Percentiles rank a stretch among this genome's conserved stretches.
These are phyloP conservation scores for Phytomonas francai DNA, from an alignment of 208 protist genomes.

Conservation along the genomic window DNA sequence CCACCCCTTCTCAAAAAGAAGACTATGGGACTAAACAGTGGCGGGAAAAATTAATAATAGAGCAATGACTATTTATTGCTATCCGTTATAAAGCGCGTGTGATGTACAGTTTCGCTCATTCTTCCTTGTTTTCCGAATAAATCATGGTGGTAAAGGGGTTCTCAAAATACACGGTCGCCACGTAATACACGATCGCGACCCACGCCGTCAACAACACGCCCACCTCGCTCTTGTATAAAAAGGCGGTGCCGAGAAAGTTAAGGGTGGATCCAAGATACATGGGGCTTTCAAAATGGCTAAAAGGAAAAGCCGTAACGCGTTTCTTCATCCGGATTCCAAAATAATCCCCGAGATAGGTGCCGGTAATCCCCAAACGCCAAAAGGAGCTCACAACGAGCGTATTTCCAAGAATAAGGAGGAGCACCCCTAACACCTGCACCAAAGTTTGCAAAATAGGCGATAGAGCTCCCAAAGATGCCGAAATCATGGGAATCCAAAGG, in stretches of 20 bases:
- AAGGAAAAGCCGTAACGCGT: slow-evolving; percentile 88
- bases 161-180: slow-evolving; percentile 84
- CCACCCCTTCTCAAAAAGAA: background rate
- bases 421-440: slow-evolving; percentile 21
- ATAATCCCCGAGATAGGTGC: slow-evolving; percentile 93
- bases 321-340: slow-evolving; percentile 89
- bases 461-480: background rate
- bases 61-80: background rate
- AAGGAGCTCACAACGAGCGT: slow-evolving; percentile 71
- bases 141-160: slow-evolving; percentile 88
- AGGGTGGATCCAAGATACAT: slow-evolving; percentile 92
- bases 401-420: slow-evolving; percentile 38
- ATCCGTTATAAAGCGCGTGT: background rate
- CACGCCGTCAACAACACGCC: slow-evolving; percentile 62
- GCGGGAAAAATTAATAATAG: background rate
- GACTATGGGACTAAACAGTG: background rate
- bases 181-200: slow-evolving; percentile 79
- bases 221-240: slow-evolving; percentile 55
- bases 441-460: background rate
- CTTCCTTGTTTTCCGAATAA: slow-evolving; percentile 25
- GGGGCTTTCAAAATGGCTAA: slow-evolving; percentile 87
- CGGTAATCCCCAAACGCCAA: slow-evolving; percentile 78
- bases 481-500: slow-evolving; percentile 21
- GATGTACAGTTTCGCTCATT: background rate
- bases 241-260: slow-evolving; percentile 74